Base-by-base conservation (phyloP, 495 filamentous ascomycete genomes). In the Penicillium atrosanguineum region DNA sequence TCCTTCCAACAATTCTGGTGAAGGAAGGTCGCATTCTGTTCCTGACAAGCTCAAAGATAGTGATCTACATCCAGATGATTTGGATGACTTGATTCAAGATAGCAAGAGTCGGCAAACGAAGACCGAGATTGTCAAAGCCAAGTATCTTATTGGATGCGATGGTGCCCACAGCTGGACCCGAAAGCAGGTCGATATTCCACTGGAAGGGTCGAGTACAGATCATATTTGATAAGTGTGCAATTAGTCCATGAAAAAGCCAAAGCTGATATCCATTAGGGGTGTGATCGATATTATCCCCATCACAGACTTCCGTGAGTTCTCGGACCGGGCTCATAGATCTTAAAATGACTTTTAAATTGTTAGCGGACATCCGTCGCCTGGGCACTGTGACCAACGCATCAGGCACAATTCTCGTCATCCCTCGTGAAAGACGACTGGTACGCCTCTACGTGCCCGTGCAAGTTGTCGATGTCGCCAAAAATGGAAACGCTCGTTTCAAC, bases 361-460 rank as follows among this genome's bases (percentile, higher is more conserved):
- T 20, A 65, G 66, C 86, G 16, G 87, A 89, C 56, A 82, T 89
- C 31, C 75, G 86, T 38, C 79, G 75, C 55, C 65, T 79, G 31
- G 83, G 83, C 56, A 77, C 81, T 7, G 77, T 89, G 15, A 80
- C 83, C 50, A 81, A 77, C 20, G 73, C 75, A n/a, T 69, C 69
- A 4, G 87, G 87, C 9, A 84, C 76, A 28, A 69, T 89, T 20
- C 83, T 90, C 68, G 61, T 87, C 4, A 83, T 91, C 28, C 86
- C 87, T 0, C 78, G 87, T 18, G 85, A 88, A 57, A 82, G 81
- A 54, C 81, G 79, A 58, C 69, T 86, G 2, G 82, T 86, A 15
- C 79, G 87, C n/a, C 59, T 91, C 1, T 91, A 89, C 55, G 83
- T 88, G 40, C 84, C 87, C 55, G 75, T 89, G 16, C 82, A 78